These are phyloP conservation scores for Saturnispora halmiae DNA, from an alignment of 805 yeast genomes.

Conservation along the genomic window DNA sequence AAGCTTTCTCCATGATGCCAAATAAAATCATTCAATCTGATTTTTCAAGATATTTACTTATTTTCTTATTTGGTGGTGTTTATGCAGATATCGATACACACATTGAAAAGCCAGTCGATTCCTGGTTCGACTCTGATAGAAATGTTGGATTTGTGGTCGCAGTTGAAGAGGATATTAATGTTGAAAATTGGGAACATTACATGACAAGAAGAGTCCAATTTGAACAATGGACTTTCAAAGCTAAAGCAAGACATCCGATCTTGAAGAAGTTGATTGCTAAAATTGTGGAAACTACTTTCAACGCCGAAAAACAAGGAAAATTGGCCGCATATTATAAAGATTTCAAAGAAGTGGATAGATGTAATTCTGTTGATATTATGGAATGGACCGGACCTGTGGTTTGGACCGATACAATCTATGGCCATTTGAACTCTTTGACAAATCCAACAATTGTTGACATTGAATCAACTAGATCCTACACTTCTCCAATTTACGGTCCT, in stretches of 20 bases:
- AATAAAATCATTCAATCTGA: slow-evolving; percentile 45
- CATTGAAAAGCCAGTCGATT: slow-evolving; percentile 46
- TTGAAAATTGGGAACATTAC: slow-evolving; percentile 44
- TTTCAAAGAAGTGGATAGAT: slow-evolving; percentile 30
- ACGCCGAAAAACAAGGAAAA: slow-evolving; percentile 29
- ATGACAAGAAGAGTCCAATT: slow-evolving; percentile 47
- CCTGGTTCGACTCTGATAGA: slow-evolving; percentile 50
- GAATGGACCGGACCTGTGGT: slow-evolving; percentile 75
- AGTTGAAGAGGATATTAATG: slow-evolving; percentile 45
- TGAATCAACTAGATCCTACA: slow-evolving; percentile 25
- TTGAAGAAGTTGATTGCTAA: slow-evolving; percentile 44
- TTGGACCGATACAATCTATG: slow-evolving; percentile 67
- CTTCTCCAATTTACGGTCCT: slow-evolving; percentile 27
- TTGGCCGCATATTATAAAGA: slow-evolving; percentile 30
- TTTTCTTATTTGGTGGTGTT: slow-evolving; percentile 49
- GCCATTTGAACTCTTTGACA: slow-evolving; percentile 43
- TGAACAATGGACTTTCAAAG: slow-evolving; percentile 54
- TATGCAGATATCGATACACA: slow-evolving; percentile 55
- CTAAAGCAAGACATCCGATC: slow-evolving; percentile 54
- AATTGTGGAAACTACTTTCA: slow-evolving; percentile 43
- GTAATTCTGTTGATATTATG: slow-evolving; percentile 41
- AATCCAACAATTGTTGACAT: slow-evolving; percentile 29
- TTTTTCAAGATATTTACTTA: slow-evolving; percentile 46
- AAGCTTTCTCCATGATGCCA: slow-evolving; percentile 45
- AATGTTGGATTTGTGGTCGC: slow-evolving; percentile 46